These are phyloP conservation scores for Actinidia chinensis DNA, from an alignment of 179 eudicot species.

Conservation along the genomic window DNA sequence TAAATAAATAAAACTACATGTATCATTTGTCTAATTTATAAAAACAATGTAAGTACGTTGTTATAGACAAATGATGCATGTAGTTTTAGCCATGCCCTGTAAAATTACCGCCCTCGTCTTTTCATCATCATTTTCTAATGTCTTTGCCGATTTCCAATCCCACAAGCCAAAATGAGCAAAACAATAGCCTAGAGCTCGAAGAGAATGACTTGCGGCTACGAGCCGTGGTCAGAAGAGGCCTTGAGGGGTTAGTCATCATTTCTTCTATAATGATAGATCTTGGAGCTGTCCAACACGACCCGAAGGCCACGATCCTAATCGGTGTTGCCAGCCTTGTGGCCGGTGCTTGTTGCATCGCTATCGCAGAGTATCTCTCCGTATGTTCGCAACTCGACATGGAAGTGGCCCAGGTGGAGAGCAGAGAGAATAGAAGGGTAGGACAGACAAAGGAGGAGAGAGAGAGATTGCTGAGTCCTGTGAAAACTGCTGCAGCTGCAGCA, in stretches of 20 bases:
- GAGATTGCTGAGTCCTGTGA: slow-evolving; percentile 37
- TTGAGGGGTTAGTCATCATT: slow-evolving; percentile 38
- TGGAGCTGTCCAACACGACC: slow-evolving; percentile 41
- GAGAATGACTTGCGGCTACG: slow-evolving; percentile 29
- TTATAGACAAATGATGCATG: too few relatives aligned
- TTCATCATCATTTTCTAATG: too few relatives aligned
- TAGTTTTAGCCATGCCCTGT: too few relatives aligned
- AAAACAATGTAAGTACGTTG: too few relatives aligned
- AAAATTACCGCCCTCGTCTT: too few relatives aligned
- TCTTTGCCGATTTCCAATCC: too few relatives aligned
- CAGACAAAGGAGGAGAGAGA: background rate
- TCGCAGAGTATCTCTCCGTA: slow-evolving; percentile 45
- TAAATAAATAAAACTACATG: too few relatives aligned
- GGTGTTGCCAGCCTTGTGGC: slow-evolving; percentile 41
- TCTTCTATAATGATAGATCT: slow-evolving; percentile 47
- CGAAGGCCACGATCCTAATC: slow-evolving; percentile 36
- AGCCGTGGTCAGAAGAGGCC: slow-evolving; percentile 45
- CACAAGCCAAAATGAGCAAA: too few relatives aligned
- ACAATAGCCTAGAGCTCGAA: too few relatives aligned
- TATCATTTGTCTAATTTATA: too few relatives aligned
- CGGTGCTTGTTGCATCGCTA: slow-evolving; percentile 50
- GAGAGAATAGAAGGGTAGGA: slow-evolving; percentile 21
- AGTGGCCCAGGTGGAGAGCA: slow-evolving; percentile 35
- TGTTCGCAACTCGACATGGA: slow-evolving; percentile 45
- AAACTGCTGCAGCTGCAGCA: slow-evolving; percentile 43